Base-by-base conservation (phyloP, 1,284 basidiomycete genomes). In the Jaminaea rosea region DNA sequence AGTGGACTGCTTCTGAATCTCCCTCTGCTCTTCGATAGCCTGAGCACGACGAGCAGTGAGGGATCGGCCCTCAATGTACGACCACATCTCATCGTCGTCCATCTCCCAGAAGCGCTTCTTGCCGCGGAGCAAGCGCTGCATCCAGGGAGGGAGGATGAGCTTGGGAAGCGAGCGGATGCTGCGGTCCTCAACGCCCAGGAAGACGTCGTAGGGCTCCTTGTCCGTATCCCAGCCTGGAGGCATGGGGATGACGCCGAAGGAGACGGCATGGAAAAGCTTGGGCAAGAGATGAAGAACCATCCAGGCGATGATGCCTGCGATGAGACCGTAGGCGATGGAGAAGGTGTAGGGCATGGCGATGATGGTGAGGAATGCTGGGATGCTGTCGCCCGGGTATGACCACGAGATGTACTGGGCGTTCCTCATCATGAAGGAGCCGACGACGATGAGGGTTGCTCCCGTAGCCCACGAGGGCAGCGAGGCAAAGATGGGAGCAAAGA, bases 401-500 rank as follows among this genome's bases (percentile, higher is more conserved):
- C 88, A 92, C 76, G 90, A 91, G 75, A 92, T 85, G 53, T 87
- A 84, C 34, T 83, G 80, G 11, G 87, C 85, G 68, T 88, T 90
- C 67, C 84, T 81, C 69, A 88, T 87, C 88, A 92, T 92, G 71
- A 91, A 78, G 24, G 84, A 86, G 23, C 88, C 88, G 32, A 90
- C 88, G 55, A 92, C 85, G 55, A 88, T 81, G 44, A 92, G 78
- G 4, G 88, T 87, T 53, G 87, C 85, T 5, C 88, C 88, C 0
- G 88, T 92, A 1, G 88, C 88, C 86, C 88, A 92, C 0, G 83
- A 67, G 0, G 88, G 88, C 58, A 92, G 87, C 17, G 84, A 86
- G 15, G 87, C 85, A 61, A 92, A 90, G 67, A 92, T 86, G 3
- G 88, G 88, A 10, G 88, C 83, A 67, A 92, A 92, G 80, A 92